phyloP scores from a whole-genome alignment of 164 flowering plant species.

The Cinnamomum chago region DNA sequence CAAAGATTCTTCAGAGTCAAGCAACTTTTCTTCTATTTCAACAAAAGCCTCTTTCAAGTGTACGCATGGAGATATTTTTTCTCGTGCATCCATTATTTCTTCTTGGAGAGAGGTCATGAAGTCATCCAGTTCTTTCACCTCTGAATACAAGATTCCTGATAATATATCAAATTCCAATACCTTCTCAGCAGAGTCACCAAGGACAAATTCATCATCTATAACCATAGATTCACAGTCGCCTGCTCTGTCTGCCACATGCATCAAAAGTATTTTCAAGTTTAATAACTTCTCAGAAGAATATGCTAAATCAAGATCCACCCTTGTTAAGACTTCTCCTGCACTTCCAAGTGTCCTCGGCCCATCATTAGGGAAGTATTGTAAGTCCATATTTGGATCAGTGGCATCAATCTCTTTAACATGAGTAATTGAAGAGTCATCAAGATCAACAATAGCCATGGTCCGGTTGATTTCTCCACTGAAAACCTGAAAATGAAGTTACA shows the following conservation, averaged over 20 bases:
- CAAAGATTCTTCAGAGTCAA: conserved; percentile 59
- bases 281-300: conserved; percentile 70
- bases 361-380: conserved; percentile 36
- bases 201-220: conserved; percentile 26
- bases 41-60: conserved; percentile 32
- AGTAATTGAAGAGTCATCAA: neutral
- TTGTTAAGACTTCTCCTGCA: conserved; percentile 45
- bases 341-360: conserved; percentile 34
- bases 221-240: conserved; percentile 60
- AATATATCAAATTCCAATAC: conserved; percentile 68
- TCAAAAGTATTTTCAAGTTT: conserved; percentile 63
- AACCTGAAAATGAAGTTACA: neutral
- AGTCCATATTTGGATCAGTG: conserved; percentile 22
- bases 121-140: conserved; percentile 51
- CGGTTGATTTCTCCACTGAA: neutral
- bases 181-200: conserved; percentile 37
- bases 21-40: conserved; percentile 49
- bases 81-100: conserved; percentile 43
- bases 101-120: conserved; percentile 40
- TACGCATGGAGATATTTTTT: conserved; percentile 34
- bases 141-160: conserved; percentile 68
- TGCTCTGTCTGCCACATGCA: conserved; percentile 71
- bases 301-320: conserved; percentile 71
- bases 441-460: neutral
- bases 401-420: conserved; percentile 21